phyloP scores from a whole-genome alignment of 2,329 filamentous ascomycete genomes.

The Sporothrix globosa region DNA sequence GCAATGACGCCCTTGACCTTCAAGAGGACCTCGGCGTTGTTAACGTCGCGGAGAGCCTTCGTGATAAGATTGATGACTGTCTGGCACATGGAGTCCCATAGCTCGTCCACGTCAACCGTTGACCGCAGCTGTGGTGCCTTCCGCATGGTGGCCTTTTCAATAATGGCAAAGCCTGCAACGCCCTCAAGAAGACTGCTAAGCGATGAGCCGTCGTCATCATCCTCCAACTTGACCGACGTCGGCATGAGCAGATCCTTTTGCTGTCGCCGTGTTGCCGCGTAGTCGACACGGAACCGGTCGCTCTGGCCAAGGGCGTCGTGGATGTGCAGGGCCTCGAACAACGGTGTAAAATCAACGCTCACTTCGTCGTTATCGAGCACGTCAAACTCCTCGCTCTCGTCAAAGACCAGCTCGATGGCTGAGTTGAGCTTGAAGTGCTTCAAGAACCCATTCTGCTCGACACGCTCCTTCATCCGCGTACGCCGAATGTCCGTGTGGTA shows the following conservation, averaged over 20 bases:
- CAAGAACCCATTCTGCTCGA: conserved; percentile 74
- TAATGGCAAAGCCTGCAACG: conserved; percentile 94
- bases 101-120: conserved; percentile 87
- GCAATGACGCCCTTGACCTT: conserved; percentile 93
- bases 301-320: conserved; percentile 91
- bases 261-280: conserved; percentile 83
- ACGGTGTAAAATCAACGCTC: conserved; percentile 88
- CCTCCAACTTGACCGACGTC: conserved; percentile 71
- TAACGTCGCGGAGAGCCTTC: conserved; percentile 75
- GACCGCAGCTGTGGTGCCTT: conserved; percentile 82
- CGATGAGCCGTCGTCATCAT: conserved; percentile 82
- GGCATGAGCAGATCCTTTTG: conserved; percentile 92
- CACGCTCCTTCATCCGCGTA: conserved; percentile 78
- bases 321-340: conserved; percentile 95
- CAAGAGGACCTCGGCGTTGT: conserved; percentile 85
- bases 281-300: conserved; percentile 87
- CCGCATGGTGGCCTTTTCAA: conserved; percentile 91
- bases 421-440: conserved; percentile 90
- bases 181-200: conserved; percentile 91
- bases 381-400: conserved; percentile 94
- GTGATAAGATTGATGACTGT: conserved; percentile 80
- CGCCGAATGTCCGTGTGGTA: conserved; percentile 91
- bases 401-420: conserved; percentile 90
- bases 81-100: conserved; percentile 98
- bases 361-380: conserved; percentile 93